Evolutionary conservation across 1,139 yeast species (phyloP).

Genomic region (Candida sp.): DNA sequence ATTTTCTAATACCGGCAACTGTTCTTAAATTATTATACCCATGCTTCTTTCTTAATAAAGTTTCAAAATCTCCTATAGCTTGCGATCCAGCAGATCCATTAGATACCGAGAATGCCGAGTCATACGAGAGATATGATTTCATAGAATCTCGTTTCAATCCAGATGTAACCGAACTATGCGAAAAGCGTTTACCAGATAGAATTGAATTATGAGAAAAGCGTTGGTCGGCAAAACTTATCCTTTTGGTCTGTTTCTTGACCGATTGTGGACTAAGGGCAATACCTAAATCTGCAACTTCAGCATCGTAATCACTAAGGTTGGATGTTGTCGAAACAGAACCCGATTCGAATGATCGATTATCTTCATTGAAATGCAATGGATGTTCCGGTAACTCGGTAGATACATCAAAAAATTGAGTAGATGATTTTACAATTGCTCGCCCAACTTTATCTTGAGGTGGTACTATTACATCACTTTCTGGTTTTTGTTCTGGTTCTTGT

Average conservation of each 20-base stretch:
- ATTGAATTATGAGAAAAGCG: constrained; percentile 17
- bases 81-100: constrained; percentile 18
- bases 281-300: constrained; percentile 44
- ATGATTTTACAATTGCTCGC: constrained; percentile 7
- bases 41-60: constrained; percentile 32
- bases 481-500: background rate
- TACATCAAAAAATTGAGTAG: constrained; percentile 19
- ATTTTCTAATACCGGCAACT: constrained; percentile 17
- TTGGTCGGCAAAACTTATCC: constrained; percentile 26
- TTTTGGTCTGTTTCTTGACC: constrained; percentile 17
- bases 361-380: background rate
- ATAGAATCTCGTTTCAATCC: constrained; percentile 33
- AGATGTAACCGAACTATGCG: too few species aligned
- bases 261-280: constrained; percentile 43
- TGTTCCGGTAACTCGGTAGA: constrained; percentile 12
- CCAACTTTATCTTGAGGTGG: background rate
- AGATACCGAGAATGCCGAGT: constrained; percentile 47
- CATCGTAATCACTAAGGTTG: constrained; percentile 38
- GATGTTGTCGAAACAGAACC: constrained; percentile 36
- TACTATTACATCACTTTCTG: background rate
- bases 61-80: constrained; percentile 11
- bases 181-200: too few species aligned
- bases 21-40: constrained; percentile 36
- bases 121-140: constrained; percentile 54
- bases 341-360: constrained; percentile 19